A percentile compares a stretch with the other conserved stretches of the same genome.
Conservation (phyloP, 768 basidiomycete species). For the Ephemerocybe angulata region DNA sequence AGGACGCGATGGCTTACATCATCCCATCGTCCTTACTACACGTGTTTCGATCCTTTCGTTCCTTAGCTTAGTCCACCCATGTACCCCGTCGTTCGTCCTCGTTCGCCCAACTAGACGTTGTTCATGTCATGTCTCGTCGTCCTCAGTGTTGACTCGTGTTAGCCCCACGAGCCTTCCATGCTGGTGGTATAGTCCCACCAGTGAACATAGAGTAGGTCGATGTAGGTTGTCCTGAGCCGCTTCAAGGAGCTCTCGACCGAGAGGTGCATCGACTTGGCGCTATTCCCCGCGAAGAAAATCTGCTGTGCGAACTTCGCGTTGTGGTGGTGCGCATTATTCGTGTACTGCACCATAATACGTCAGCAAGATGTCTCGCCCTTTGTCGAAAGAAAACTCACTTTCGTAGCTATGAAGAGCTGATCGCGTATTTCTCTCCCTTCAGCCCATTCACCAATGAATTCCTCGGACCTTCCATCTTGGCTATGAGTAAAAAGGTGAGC, state of each 20-base stretch:
- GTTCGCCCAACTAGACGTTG: too few relatives aligned
- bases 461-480: slow-evolving; percentile 56
- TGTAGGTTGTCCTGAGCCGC: slow-evolving; percentile 43
- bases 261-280: slow-evolving; percentile 39
- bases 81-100: too few relatives aligned
- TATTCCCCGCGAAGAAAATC: slow-evolving; percentile 46
- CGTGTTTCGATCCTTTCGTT: too few relatives aligned
- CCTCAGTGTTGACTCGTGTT: too few relatives aligned
- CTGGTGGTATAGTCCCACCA: slow-evolving; percentile 52
- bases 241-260: slow-evolving; percentile 43
- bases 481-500: slow-evolving; percentile 16
- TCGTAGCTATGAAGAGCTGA: slow-evolving; percentile 41
- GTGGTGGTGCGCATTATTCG: slow-evolving; percentile 26
- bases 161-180: too few relatives aligned
- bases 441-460: slow-evolving; percentile 52
- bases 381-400: slow-evolving; percentile 25
- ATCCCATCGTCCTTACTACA: too few relatives aligned
- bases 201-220: too few relatives aligned
- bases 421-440: slow-evolving; percentile 42
- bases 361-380: background rate
- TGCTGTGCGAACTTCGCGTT: slow-evolving; percentile 25
- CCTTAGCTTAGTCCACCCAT: too few relatives aligned
- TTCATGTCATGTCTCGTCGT: too few relatives aligned
- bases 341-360: slow-evolving; percentile 24
- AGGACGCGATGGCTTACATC: too few relatives aligned